Conservation (phyloP, 2,329 filamentous ascomycete genomes). For the Thelonectria discophora region DNA sequence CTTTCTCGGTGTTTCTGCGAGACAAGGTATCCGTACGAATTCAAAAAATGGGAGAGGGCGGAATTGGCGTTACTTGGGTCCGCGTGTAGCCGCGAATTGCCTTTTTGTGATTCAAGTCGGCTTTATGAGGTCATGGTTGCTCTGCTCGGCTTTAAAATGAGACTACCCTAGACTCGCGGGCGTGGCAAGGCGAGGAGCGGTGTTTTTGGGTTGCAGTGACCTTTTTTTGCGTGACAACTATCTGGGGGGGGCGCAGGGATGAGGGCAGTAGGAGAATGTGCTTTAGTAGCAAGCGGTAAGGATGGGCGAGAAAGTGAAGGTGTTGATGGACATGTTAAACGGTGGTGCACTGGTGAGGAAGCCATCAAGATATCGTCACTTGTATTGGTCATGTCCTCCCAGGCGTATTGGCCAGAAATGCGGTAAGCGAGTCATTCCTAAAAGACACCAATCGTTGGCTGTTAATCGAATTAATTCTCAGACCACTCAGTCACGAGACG, state of each 20-base stretch:
- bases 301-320: neutral
- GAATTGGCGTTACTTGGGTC: constrained; percentile 9
- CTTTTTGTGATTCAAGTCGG: constrained; percentile 29
- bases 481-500: neutral
- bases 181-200: neutral
- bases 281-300: too few relatives aligned
- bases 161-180: constrained; percentile 8
- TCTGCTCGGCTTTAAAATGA: neutral
- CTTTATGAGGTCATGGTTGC: constrained; percentile 15
- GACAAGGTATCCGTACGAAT: too few relatives aligned
- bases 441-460: neutral
- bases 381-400: neutral
- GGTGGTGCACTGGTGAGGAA: neutral
- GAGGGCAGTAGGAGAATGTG: neutral
- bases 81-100: constrained; percentile 41
- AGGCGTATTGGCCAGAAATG: neutral
- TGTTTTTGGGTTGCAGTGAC: too few relatives aligned
- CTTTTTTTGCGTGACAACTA: neutral
- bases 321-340: neutral
- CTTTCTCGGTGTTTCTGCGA: neutral
- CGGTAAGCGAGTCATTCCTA: neutral
- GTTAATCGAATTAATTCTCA: neutral
- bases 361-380: neutral
- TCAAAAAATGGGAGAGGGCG: neutral
- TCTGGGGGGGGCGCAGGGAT: neutral